Percentiles rank a stretch among this genome's conserved stretches.
Conservation (phyloP, 257 asterid species). For the Striga asiatica region DNA sequence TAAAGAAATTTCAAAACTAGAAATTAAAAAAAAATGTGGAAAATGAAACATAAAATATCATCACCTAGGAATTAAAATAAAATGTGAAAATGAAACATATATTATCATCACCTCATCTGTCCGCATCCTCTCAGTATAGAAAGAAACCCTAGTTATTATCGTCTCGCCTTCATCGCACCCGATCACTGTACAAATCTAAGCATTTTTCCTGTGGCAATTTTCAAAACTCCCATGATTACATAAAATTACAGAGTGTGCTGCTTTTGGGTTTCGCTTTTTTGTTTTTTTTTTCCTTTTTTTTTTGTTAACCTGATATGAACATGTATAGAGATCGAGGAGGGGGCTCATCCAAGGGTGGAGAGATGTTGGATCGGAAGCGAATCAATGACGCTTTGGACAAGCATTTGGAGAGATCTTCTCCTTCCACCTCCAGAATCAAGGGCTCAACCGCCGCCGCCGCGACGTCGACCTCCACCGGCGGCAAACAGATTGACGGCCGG, state of each 20-base stretch:
- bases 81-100: too few species aligned
- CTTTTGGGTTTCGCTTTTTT: neutral
- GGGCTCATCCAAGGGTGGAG: constrained; percentile 39
- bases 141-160: neutral
- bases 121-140: neutral
- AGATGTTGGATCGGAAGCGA: constrained; percentile 49
- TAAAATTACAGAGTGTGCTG: neutral
- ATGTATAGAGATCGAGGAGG: constrained; percentile 56
- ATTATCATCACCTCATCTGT: too few species aligned
- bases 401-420: constrained; percentile 45
- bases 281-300: too few species aligned
- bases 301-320: neutral
- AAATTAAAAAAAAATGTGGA: too few species aligned
- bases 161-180: neutral
- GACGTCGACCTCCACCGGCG: constrained; percentile 29
- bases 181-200: neutral
- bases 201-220: neutral
- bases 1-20: too few species aligned
- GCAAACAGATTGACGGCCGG: constrained; percentile 27
- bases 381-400: constrained; percentile 50
- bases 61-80: too few species aligned
- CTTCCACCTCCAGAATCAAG: constrained; percentile 39
- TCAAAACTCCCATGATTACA: neutral
- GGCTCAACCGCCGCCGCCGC: constrained; percentile 25
- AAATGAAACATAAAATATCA: too few species aligned